phyloP scores from a whole-genome alignment of 1,284 basidiomycete species.

The Puccinia triticina region DNA sequence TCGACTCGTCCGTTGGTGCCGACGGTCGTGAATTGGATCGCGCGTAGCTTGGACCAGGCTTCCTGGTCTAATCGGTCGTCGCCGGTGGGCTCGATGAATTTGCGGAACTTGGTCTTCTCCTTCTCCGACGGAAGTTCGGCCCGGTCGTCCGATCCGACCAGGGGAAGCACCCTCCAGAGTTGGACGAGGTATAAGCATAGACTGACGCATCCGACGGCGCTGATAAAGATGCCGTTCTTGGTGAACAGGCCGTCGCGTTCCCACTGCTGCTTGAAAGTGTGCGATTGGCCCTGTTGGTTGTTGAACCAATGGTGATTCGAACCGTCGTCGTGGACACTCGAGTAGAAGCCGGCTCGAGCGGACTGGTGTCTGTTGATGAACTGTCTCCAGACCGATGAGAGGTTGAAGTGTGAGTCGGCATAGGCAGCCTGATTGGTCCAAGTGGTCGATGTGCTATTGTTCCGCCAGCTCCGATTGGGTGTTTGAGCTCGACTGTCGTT shows the following conservation, averaged over 20 bases:
- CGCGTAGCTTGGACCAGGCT: slow-evolving; percentile 5
- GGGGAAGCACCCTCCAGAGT: slow-evolving; percentile 30
- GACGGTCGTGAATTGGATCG: slow-evolving; percentile 20
- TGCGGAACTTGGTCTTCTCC: not conserved
- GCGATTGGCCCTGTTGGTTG: not conserved
- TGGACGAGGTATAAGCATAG: slow-evolving; percentile 11
- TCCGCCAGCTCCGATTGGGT: slow-evolving; percentile 14
- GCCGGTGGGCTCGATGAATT: slow-evolving; percentile 22
- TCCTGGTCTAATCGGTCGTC: slow-evolving; percentile 34
- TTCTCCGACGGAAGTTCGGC: not conserved
- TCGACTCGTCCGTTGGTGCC: not conserved
- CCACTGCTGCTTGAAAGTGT: slow-evolving; percentile 46
- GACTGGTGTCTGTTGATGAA: slow-evolving; percentile 17
- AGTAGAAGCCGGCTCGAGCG: not conserved
- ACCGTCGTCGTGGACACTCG: not conserved
- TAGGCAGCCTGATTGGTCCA: not conserved
- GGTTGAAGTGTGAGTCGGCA: not conserved
- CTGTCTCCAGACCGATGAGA: slow-evolving; percentile 1
- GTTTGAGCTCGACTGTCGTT: not conserved
- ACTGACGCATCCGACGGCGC: slow-evolving; percentile 18
- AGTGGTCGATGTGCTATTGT: not conserved
- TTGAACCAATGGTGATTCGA: not conserved
- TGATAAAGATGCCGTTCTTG: slow-evolving; percentile 42
- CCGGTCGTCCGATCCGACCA: not conserved
- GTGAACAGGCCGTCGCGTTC: slow-evolving; percentile 27